Conservation (phyloP, 2,329 filamentous ascomycete genomes). For the Penicillium glabrum region DNA sequence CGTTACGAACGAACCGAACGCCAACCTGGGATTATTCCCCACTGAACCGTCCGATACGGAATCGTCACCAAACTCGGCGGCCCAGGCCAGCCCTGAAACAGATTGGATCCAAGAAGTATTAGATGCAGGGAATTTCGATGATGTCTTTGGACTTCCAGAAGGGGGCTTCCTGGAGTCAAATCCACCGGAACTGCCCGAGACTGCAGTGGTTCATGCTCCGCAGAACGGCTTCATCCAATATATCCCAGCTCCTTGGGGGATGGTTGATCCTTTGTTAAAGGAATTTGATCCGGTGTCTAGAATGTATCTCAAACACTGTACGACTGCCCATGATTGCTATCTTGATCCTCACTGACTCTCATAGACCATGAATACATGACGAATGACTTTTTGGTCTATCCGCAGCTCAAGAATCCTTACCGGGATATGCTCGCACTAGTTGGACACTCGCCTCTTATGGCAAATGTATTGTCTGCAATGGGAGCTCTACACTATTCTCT, state of each 20-base stretch:
- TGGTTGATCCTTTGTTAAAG: slow-evolving; percentile 50
- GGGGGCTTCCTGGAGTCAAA: background rate
- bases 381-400: slow-evolving; percentile 49
- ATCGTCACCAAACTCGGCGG: slow-evolving; percentile 15
- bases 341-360: slow-evolving; percentile 14
- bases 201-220: slow-evolving; percentile 17
- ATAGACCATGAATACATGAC: slow-evolving; percentile 42
- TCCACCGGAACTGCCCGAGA: slow-evolving; percentile 4
- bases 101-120: slow-evolving; percentile 15
- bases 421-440: slow-evolving; percentile 50
- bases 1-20: background rate
- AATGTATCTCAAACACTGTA: slow-evolving; percentile 50
- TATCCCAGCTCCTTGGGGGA: slow-evolving; percentile 36
- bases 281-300: slow-evolving; percentile 45
- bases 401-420: slow-evolving; percentile 49
- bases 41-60: slow-evolving; percentile 12
- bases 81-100: slow-evolving; percentile 15
- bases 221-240: slow-evolving; percentile 12
- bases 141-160: background rate
- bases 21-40: slow-evolving; percentile 9
- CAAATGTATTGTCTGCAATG: slow-evolving; percentile 49
- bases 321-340: slow-evolving; percentile 9
- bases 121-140: background rate
- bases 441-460: slow-evolving; percentile 45
- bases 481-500: slow-evolving; percentile 50